Conservation (phyloP, 1,139 yeast genomes). For the Diutina mesorugosa region DNA sequence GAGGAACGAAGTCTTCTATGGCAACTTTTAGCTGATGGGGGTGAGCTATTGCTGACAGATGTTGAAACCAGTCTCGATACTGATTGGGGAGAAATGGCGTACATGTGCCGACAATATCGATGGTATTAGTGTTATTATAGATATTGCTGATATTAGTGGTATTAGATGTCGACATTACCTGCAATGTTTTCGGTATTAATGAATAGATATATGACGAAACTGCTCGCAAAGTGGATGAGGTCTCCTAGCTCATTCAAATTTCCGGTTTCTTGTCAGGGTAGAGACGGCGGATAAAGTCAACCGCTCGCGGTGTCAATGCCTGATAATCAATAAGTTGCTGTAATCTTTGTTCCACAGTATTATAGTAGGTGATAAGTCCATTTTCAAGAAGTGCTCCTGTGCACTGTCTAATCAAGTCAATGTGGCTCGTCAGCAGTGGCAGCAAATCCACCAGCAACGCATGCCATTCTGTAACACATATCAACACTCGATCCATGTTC, state of each 20-base stretch:
- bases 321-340: background rate
- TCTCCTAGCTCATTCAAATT: too few species aligned
- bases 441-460: background rate
- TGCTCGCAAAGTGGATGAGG: too few species aligned
- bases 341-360: background rate
- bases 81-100: slow-evolving; percentile 58
- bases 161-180: background rate
- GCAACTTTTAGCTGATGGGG: slow-evolving; percentile 11
- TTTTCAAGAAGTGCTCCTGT: background rate
- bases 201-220: too few species aligned
- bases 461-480: background rate
- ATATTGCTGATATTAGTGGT: too few species aligned
- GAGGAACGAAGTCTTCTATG: slow-evolving; percentile 51
- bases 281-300: background rate
- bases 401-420: background rate
- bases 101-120: background rate
- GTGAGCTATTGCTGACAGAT: slow-evolving; percentile 13
- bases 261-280: background rate
- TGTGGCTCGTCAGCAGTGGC: background rate
- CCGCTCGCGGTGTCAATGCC: background rate
- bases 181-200: background rate
- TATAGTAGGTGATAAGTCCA: background rate
- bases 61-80: slow-evolving; percentile 54
- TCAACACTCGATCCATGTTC: background rate
- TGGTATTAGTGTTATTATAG: background rate